Evolutionary conservation across 2,329 filamentous ascomycete species (phyloP), one percentile per base, ranked within the genome.

Genomic region (Ascochyta fabae): DNA sequence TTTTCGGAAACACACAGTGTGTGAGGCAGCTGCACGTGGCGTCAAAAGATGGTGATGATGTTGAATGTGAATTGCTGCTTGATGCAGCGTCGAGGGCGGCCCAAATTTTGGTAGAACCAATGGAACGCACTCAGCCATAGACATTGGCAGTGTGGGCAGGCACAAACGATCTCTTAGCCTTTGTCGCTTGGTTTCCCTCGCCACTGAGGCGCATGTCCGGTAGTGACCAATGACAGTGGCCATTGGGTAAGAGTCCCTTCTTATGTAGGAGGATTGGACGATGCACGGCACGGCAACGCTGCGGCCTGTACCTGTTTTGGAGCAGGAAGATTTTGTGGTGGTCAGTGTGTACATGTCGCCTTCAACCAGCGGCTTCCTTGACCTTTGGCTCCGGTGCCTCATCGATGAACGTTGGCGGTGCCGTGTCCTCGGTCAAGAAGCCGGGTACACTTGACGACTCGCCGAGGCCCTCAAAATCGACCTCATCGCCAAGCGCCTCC

Each of bases 401-500:
- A 76, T 99, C 95, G 56, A 99, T 90, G 75, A 99, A 98, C 48
- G 92, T 88, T 19, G 86, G 86, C 34, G 91, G 91, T 53, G 86
- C 83, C 15, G 91, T 86, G 77, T 96, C 92, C 67, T 98, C 95
- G 72, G 92, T 86, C 82, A 99, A 81, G 77, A 96, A 99, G 46
- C 88, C 88, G 0, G 95, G 95, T 65, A 96, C 75, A 33, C 81
- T 82, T 43, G 85, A 86, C 27, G 82, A 81, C 29, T 78, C 74
- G 10, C 82, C 85, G 62, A 90, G 80, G 46, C 85, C 84, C 72
- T 96, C 93, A 66, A 96, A 83, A 78, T 97, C 91, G n/a, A 92
- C 89, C 79, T 99, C 95, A 68, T 96, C 89, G 1, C 94, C 94
- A 33, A 99, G 78, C 6, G 95, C 93, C 81, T 99, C 95, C 47